Evolutionary conservation across 495 filamentous ascomycete genomes (phyloP), one percentile per base, ranked within the genome.

Genomic region (Hyphodiscus hymeniophilus): DNA sequence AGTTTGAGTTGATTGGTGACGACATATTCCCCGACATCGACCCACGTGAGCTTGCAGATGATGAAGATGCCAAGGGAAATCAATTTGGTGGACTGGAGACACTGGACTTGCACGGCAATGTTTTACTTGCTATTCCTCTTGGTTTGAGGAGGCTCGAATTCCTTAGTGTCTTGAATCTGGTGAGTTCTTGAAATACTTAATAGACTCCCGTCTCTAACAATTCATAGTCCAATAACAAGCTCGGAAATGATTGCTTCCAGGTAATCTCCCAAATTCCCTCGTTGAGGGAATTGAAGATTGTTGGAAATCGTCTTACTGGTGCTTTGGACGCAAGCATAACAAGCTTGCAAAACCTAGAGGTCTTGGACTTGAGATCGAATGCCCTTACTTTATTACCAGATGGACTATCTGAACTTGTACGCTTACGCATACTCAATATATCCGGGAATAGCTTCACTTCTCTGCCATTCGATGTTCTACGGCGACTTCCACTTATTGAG

Each of bases 21-120:
- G 62, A 70, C 0, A 66, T 88, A 11, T 94, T 95, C 60, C 89
- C 89, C 0, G 87, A 94, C 52, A 66, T 75, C 20, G 76, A 82
- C 47, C 65, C 72, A 0, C 64, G 73, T 26, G 70, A 75, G 13
- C 50, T 76, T 22, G 73, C 71, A 28, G 67, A 74, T 21, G 79
- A 87, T 30, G 77, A 83, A 16, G 75, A 82, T 40, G 71, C 73
- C 35, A 70, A 72, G 46, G 84, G 81, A 6, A 80, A 78, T 48
- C 79, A 91, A 52, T 97, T 99, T 66, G 83, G 84, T 7, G 89
- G 84, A 2, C 23, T 54, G 13, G 87, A 95, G 58, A 73, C 73
- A 3, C 61, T 97, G 7, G 92, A 99, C 60, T 64, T 97, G 42
- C 85, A 95, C 63, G 82, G 85, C 18, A 99, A 99, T 61, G 61